Conservation (phyloP, 2,329 filamentous ascomycete species). For the Geosmithia flava region DNA sequence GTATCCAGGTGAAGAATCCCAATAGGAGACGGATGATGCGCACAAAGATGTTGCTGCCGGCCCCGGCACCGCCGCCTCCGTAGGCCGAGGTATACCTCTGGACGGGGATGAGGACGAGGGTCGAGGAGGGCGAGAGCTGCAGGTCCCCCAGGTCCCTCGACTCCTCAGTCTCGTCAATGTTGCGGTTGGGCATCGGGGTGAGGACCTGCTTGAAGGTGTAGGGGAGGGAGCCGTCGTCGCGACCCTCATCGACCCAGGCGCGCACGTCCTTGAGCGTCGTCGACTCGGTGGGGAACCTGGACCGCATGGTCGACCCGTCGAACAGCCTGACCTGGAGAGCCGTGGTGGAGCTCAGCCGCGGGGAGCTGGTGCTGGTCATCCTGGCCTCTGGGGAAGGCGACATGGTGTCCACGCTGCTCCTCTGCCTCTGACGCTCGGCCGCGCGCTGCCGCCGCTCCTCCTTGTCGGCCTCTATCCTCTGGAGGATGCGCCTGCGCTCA, state of each 20-base stretch:
- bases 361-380: slow-evolving; percentile 16
- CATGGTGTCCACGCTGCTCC: slow-evolving; percentile 14
- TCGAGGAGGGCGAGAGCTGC: slow-evolving; percentile 67
- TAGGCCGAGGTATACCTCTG: slow-evolving; percentile 32
- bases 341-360: slow-evolving; percentile 15
- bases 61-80: slow-evolving; percentile 10
- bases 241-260: slow-evolving; percentile 59
- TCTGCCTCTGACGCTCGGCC: slow-evolving; percentile 33
- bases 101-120: slow-evolving; percentile 68
- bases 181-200: slow-evolving; percentile 62
- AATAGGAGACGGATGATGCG: slow-evolving; percentile 16
- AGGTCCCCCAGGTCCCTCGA: slow-evolving; percentile 53
- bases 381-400: slow-evolving; percentile 17
- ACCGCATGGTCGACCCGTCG: slow-evolving; percentile 69
- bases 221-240: slow-evolving; percentile 44
- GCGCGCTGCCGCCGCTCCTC: slow-evolving; percentile 48
- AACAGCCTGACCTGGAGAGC: slow-evolving; percentile 71
- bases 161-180: slow-evolving; percentile 67
- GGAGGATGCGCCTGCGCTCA: slow-evolving; percentile 59
- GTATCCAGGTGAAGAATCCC: slow-evolving; percentile 21
- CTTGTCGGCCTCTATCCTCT: slow-evolving; percentile 67
- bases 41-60: slow-evolving; percentile 13
- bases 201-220: slow-evolving; percentile 81
- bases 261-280: slow-evolving; percentile 56
- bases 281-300: slow-evolving; percentile 51